These are phyloP conservation scores for Lasiodiplodia sp. DNA, from an alignment of 2,329 filamentous ascomycete genomes.

Conservation along the genomic window DNA sequence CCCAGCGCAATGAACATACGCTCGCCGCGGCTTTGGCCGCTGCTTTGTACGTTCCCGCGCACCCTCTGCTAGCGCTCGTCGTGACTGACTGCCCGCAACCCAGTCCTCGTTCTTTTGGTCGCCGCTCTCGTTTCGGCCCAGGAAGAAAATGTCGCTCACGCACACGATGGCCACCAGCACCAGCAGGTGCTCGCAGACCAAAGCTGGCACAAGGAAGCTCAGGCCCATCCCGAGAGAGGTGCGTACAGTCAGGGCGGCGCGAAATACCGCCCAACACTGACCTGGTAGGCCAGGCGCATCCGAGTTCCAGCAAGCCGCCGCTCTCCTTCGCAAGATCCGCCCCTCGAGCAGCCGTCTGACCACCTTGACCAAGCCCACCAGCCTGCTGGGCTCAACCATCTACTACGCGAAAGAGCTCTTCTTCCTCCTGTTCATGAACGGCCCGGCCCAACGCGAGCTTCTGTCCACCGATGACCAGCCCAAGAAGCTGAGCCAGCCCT, in stretches of 20 bases:
- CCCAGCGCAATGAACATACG: slow-evolving; percentile 24
- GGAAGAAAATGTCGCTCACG: slow-evolving; percentile 25
- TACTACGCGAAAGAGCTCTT: slow-evolving; percentile 70
- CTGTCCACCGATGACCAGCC: slow-evolving; percentile 47
- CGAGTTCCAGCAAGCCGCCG: slow-evolving; percentile 48
- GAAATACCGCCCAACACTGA: slow-evolving; percentile 11
- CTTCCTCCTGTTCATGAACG: slow-evolving; percentile 70
- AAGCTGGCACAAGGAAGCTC: slow-evolving; percentile 22
- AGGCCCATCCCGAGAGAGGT: slow-evolving; percentile 14
- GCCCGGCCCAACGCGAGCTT: slow-evolving; percentile 58
- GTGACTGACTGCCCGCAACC: not conserved
- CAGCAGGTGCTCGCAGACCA: slow-evolving; percentile 26
- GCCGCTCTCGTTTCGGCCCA: slow-evolving; percentile 35
- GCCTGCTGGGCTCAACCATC: slow-evolving; percentile 62
- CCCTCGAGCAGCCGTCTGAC: slow-evolving; percentile 50
- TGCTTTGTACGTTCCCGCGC: slow-evolving; percentile 25
- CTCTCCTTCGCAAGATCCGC: slow-evolving; percentile 51
- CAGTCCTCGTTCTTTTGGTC: slow-evolving; percentile 44
- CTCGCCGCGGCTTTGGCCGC: slow-evolving; percentile 30
- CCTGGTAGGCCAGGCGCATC: slow-evolving; percentile 34
- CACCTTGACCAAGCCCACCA: slow-evolving; percentile 59
- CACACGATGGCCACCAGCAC: not conserved
- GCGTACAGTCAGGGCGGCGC: not conserved
- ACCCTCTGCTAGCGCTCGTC: not conserved
- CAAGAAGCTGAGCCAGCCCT: slow-evolving; percentile 56